Conservation (phyloP, 768 basidiomycete species). For the Mycena alexandri region DNA sequence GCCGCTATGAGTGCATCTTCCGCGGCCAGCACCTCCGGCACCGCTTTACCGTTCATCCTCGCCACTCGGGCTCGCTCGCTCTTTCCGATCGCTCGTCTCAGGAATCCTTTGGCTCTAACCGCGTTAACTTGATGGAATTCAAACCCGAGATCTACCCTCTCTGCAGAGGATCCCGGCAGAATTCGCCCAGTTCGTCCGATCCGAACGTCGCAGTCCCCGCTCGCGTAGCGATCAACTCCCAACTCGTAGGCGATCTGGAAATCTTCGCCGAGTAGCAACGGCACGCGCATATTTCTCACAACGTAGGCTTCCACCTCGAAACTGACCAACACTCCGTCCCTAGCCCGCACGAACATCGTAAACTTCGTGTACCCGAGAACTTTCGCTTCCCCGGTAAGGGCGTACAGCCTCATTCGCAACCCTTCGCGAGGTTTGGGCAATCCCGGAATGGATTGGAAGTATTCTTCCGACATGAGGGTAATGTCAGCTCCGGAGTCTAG, state of each 20-base stretch:
- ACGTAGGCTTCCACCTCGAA: constrained; percentile 44
- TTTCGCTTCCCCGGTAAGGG: constrained; percentile 3
- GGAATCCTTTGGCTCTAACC: not conserved
- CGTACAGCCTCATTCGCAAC: constrained; percentile 29
- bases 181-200: not conserved
- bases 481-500: too few species aligned
- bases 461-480: too few species aligned
- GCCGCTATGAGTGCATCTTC: not conserved
- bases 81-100: not conserved
- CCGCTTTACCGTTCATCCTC: not conserved
- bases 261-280: too few species aligned
- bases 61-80: constrained; percentile 21
- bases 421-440: constrained; percentile 30
- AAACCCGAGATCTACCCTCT: constrained; percentile 37
- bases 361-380: constrained; percentile 36
- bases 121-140: constrained; percentile 21
- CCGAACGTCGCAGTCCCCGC: constrained; percentile 29
- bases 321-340: constrained; percentile 15
- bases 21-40: not conserved
- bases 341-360: too few species aligned
- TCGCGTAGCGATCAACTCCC: constrained; percentile 2
- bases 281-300: constrained; percentile 40
- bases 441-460: too few species aligned
- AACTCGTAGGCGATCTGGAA: constrained; percentile 16
- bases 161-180: constrained; percentile 25